phyloP scores from a whole-genome alignment of 2,329 filamentous ascomycete species.

The Trichocomaceae sp. region DNA sequence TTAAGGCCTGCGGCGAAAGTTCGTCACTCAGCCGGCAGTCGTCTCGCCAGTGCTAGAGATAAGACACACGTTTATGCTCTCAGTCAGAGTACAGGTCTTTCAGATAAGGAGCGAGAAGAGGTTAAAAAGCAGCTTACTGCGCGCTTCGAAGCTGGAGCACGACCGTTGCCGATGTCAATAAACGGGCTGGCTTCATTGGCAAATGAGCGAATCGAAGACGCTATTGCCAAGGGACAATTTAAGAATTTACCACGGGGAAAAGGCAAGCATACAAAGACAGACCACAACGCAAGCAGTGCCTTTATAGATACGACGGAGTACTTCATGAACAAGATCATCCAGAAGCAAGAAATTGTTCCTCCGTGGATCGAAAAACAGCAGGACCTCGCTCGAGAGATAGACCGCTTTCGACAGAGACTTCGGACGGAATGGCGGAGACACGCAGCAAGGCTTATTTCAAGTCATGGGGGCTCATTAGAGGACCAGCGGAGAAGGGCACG shows the following conservation, averaged over 20 bases:
- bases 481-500: slow-evolving; percentile 66
- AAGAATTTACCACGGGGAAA: slow-evolving; percentile 74
- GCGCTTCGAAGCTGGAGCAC: slow-evolving; percentile 66
- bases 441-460: slow-evolving; percentile 70
- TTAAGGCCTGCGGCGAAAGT: slow-evolving; percentile 42
- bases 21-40: slow-evolving; percentile 40
- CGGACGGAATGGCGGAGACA: slow-evolving; percentile 79
- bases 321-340: slow-evolving; percentile 97
- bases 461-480: slow-evolving; percentile 66
- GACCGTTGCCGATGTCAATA: slow-evolving; percentile 68
- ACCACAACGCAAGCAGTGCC: slow-evolving; percentile 73
- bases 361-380: slow-evolving; percentile 99
- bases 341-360: slow-evolving; percentile 88
- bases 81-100: slow-evolving; percentile 53
- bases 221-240: slow-evolving; percentile 87
- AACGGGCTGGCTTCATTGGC: slow-evolving; percentile 75
- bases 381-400: slow-evolving; percentile 65
- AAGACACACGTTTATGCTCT: slow-evolving; percentile 50
- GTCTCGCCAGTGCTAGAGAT: slow-evolving; percentile 54
- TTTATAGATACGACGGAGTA: slow-evolving; percentile 97
- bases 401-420: slow-evolving; percentile 65
- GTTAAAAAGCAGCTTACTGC: slow-evolving; percentile 69
- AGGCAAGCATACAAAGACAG: slow-evolving; percentile 61
- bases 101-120: slow-evolving; percentile 65
- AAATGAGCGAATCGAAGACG: slow-evolving; percentile 88